These are phyloP conservation scores for Vigna hirtella DNA, from an alignment of 306 rosid genomes.

Conservation along the genomic window DNA sequence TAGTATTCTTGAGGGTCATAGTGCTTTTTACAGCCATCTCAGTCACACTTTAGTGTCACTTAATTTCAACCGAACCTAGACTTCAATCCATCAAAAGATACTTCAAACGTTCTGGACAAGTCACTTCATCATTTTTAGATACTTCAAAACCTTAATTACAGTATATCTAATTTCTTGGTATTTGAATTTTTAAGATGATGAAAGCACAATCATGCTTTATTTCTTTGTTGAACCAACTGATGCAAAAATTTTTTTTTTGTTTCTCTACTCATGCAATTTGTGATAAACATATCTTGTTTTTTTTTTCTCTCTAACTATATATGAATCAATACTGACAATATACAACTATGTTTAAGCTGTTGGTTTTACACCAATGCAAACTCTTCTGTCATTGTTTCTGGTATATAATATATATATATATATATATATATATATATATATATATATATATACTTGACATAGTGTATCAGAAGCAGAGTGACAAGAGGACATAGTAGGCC, in stretches of 20 bases:
- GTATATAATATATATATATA: not conserved
- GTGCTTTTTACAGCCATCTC: not conserved
- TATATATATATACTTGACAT: not conserved
- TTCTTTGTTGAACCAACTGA: constrained; percentile 32
- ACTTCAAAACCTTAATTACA: not conserved
- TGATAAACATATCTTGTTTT: constrained; percentile 5
- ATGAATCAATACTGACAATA: constrained; percentile 25
- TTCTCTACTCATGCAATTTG: constrained; percentile 26
- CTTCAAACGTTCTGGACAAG: not conserved
- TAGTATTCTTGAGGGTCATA: not conserved
- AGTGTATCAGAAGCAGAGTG: constrained; percentile 63
- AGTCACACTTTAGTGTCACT: not conserved
- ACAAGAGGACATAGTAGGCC: constrained; percentile 76
- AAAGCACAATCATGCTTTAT: constrained; percentile 29
- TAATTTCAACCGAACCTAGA: not conserved
- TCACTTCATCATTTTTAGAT: not conserved
- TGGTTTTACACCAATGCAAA: constrained; percentile 24
- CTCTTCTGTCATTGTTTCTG: constrained; percentile 29
- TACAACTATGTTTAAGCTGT: constrained; percentile 35
- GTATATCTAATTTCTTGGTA: not conserved
- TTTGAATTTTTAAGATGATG: constrained; percentile 5
- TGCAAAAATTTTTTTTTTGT: constrained; percentile 1
- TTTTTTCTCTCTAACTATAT: constrained; percentile 2
- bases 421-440: too few relatives aligned
- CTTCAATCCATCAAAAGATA: not conserved